phyloP scores from a whole-genome alignment of 129 eudicot genomes.

The Logfia minima region DNA sequence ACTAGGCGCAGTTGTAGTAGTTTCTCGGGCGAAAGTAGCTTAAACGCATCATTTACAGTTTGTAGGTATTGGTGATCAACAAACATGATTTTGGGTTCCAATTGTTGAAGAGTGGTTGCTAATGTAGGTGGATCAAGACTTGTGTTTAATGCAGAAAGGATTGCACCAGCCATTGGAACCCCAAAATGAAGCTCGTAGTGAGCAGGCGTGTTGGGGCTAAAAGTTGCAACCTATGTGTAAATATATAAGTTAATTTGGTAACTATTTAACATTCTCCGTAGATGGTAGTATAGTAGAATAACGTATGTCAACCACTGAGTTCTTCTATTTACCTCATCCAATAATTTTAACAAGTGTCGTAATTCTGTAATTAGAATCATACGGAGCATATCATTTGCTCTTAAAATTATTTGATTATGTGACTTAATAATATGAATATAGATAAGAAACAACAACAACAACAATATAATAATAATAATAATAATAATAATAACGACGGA shows the following conservation, averaged over 20 bases:
- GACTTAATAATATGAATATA: too few relatives aligned
- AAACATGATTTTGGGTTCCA: slow-evolving; percentile 48
- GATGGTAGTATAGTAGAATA: too few relatives aligned
- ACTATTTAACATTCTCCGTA: too few relatives aligned
- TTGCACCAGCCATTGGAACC: slow-evolving; percentile 73
- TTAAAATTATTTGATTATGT: too few relatives aligned
- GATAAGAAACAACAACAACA: too few relatives aligned
- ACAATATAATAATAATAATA: too few relatives aligned
- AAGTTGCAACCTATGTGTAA: slow-evolving; percentile 50
- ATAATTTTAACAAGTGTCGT: too few relatives aligned
- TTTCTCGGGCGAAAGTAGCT: background rate
- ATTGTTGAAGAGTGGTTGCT: slow-evolving; percentile 39
- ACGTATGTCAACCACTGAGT: too few relatives aligned
- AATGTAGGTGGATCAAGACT: slow-evolving; percentile 46
- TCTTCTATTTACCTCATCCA: too few relatives aligned
- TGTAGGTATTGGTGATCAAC: slow-evolving; percentile 41
- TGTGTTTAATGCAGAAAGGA: slow-evolving; percentile 60
- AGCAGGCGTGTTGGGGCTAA: slow-evolving; percentile 62
- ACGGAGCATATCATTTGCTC: too few relatives aligned
- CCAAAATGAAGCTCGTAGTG: slow-evolving; percentile 75
- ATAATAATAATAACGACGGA: too few relatives aligned
- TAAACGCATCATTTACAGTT: slow-evolving; percentile 35
- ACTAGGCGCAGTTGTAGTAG: slow-evolving; percentile 32
- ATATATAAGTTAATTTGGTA: background rate
- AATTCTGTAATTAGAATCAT: too few relatives aligned